Evolutionary conservation across 1,284 basidiomycete genomes (phyloP), one percentile per base, ranked within the genome.

Genomic region (Leccinum cinnamomeum): DNA sequence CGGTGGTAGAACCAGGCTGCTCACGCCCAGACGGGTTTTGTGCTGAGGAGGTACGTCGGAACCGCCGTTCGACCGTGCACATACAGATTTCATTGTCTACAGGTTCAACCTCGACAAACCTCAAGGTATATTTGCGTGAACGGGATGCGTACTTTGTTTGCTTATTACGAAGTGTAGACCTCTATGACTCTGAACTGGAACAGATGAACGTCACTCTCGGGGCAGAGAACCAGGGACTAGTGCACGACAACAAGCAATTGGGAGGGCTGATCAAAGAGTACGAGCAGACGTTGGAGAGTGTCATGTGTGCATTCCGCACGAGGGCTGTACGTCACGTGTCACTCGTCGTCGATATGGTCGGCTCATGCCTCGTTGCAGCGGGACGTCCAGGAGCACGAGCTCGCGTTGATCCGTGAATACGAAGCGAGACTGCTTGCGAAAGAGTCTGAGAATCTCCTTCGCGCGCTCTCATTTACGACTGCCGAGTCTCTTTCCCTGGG

Each of bases 161-260:
- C 50, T 23, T 8, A 28, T 53, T 16, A 50, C 14, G 57, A 37
- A n/a, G 30, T 60, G 14, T 69, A 91, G 97, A 99, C 79, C 88
- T 89, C 67, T 99, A 97, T 72, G 90, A 95, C 64, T 84, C 87
- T n/a, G 95, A 97, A 74, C 81, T 99, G 16, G 96, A 98, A 72
- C 86, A 87, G 37, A 94, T 98, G 85, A 97, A 96, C 68, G 81
- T 83, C 0, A 82, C 88, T 55, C 89, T 99, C 67, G 82, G 86
- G 12, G 78, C 85, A 51, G 97, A 99, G 77, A 99, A 99, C 74
- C 90, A 93, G 71, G 79, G 81, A 3, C 81, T 99, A 33, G 86
- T 93, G 69, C 88, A 97, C 70, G 97, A 99, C 78, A 98, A 98
- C 81, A 96, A 97, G 76, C 95, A 98, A 71, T 83, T 98, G 39